Conservation (phyloP, 2,329 filamentous ascomycete species). For the Xylariaceae sp. region DNA sequence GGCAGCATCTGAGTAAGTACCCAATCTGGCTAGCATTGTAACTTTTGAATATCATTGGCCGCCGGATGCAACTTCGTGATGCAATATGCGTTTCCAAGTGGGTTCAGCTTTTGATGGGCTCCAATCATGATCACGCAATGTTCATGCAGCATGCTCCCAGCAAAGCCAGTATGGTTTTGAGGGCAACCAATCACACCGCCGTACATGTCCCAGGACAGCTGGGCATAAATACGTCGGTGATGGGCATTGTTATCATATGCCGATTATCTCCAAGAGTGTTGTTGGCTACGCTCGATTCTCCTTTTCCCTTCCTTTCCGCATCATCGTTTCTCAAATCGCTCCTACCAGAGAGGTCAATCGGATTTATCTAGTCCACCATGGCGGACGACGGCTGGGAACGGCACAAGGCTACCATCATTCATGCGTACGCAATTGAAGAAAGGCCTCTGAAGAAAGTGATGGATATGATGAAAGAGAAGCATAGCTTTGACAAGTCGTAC, state of each 20-base stretch:
- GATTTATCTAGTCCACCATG: not conserved
- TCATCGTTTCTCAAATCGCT: no score
- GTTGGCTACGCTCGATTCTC: not conserved
- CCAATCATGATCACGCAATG: no score
- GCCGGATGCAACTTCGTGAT: no score
- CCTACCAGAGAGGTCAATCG: not conserved
- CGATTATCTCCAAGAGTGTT: not conserved
- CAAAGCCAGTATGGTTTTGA: no score
- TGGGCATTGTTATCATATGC: no score
- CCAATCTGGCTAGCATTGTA: no score
- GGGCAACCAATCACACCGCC: not conserved
- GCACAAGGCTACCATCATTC: not conserved
- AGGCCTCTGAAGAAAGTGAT: not conserved
- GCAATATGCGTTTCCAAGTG: no score
- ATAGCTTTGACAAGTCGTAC: slow-evolving; percentile 9
- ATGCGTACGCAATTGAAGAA: not conserved
- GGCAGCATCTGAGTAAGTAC: no score
- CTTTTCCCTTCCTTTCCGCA: not conserved
- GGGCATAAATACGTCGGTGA: not conserved
- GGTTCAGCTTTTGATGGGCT: no score
- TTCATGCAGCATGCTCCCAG: no score
- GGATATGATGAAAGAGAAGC: not conserved
- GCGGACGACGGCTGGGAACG: slow-evolving; percentile 1
- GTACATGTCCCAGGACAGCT: not conserved
- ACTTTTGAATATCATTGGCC: no score